Conservation (phyloP, 495 filamentous ascomycete genomes). For the Lepraria neglecta region DNA sequence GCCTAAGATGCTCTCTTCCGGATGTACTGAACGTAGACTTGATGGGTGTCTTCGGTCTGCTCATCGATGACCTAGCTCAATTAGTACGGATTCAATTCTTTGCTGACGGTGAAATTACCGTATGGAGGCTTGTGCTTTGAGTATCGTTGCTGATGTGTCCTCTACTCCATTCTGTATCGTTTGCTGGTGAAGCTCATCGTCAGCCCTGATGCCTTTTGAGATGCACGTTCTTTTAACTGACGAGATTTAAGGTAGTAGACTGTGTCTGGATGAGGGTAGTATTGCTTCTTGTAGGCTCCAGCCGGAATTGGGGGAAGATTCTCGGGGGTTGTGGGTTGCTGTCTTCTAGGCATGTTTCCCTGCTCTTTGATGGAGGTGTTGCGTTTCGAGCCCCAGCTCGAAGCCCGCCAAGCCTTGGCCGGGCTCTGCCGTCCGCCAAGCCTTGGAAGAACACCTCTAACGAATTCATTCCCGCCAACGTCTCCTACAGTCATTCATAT, state of each 20-base stretch:
- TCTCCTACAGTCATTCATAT: background rate
- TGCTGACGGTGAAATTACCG: too few relatives aligned
- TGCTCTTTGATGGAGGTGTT: background rate
- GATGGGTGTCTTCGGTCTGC: too few relatives aligned
- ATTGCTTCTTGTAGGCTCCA: background rate
- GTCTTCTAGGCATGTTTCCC: background rate
- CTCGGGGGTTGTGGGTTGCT: background rate
- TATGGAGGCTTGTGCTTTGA: slow-evolving; percentile 6
- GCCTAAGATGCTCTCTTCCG: too few relatives aligned
- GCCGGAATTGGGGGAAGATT: background rate
- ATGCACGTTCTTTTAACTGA: background rate
- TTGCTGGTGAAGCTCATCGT: background rate
- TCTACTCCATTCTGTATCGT: slow-evolving; percentile 1
- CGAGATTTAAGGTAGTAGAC: background rate
- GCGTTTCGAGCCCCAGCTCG: too few relatives aligned
- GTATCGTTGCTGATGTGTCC: slow-evolving; percentile 1
- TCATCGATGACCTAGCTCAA: too few relatives aligned
- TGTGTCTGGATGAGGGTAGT: slow-evolving; percentile 2
- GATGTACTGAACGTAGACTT: too few relatives aligned
- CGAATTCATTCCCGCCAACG: background rate
- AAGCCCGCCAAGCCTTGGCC: background rate
- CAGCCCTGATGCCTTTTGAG: background rate
- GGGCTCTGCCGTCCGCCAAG: background rate
- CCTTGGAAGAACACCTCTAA: background rate
- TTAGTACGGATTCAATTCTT: too few relatives aligned